Percentiles rank a stretch among this genome's conserved stretches.
Conservation (phyloP, 108 stramenopile species). For the Cyclotella distinguenda region DNA sequence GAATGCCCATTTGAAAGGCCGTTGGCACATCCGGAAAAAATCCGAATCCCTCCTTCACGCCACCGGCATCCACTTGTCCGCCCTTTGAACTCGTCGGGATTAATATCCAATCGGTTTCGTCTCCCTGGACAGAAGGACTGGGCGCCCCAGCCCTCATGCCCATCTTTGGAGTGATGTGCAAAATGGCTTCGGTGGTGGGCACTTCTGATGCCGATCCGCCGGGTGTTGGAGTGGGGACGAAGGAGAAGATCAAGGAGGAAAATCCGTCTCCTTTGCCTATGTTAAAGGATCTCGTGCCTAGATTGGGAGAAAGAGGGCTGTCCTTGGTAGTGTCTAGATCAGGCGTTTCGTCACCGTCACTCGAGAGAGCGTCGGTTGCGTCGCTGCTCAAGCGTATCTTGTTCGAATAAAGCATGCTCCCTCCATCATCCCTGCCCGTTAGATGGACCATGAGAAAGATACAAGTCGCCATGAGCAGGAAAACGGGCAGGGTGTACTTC, state of each 20-base stretch:
- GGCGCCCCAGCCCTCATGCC: neutral
- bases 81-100: constrained; percentile 12
- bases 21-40: constrained; percentile 27
- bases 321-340: neutral
- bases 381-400: neutral
- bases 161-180: constrained; percentile 40
- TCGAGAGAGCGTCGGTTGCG: neutral
- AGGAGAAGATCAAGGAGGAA: constrained; percentile 15
- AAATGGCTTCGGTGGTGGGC: constrained; percentile 31
- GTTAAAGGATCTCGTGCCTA: constrained; percentile 5
- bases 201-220: neutral
- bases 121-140: constrained; percentile 6
- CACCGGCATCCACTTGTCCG: neutral
- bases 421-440: constrained; percentile 13
- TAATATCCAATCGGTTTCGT: constrained; percentile 30
- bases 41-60: constrained; percentile 7
- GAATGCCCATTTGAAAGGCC: no score
- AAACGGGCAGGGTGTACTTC: constrained; percentile 34
- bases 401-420: neutral
- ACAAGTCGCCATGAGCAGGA: constrained; percentile 13
- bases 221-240: constrained; percentile 6
- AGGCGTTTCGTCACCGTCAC: neutral
- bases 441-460: constrained; percentile 46
- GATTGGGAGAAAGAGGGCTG: no score
- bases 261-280: constrained; percentile 18